These are phyloP conservation scores for Corrigiola litoralis DNA, from an alignment of 179 eudicot genomes.

Conservation along the genomic window DNA sequence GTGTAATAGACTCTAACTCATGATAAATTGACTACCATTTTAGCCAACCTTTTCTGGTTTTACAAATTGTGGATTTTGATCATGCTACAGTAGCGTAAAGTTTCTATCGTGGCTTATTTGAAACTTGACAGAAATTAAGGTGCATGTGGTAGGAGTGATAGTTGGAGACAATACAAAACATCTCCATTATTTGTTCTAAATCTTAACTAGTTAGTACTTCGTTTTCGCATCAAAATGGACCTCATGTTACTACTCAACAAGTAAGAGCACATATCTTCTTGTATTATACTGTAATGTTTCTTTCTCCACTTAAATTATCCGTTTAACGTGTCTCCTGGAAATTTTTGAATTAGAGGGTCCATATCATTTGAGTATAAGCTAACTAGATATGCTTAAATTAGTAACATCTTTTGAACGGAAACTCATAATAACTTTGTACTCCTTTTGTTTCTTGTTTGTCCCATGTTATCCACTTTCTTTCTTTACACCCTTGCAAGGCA, in stretches of 20 bases:
- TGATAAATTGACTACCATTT: no score
- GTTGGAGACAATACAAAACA: no score
- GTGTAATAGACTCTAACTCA: no score
- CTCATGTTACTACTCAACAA: no score
- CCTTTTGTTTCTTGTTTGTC: not conserved
- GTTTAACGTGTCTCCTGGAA: not conserved
- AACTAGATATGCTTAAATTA: not conserved
- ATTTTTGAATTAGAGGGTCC: not conserved
- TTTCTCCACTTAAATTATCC: conserved; percentile 5
- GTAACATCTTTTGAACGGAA: not conserved
- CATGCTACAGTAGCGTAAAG: no score
- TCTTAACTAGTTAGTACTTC: not conserved
- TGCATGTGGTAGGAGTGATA: not conserved
- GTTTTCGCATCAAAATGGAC: not conserved
- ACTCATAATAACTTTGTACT: not conserved
- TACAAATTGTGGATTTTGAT: no score
- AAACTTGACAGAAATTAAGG: no score
- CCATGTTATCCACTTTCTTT: not conserved
- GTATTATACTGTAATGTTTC: not conserved
- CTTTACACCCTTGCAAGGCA: conserved; percentile 22
- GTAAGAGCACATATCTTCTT: conserved; percentile 4
- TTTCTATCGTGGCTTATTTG: no score
- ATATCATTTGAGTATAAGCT: conserved; percentile 2
- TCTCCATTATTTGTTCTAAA: not conserved
- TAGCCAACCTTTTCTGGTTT: no score